Evolutionary conservation across 345 rosid genomes (phyloP).

Genomic region (Populus deltoides): DNA sequence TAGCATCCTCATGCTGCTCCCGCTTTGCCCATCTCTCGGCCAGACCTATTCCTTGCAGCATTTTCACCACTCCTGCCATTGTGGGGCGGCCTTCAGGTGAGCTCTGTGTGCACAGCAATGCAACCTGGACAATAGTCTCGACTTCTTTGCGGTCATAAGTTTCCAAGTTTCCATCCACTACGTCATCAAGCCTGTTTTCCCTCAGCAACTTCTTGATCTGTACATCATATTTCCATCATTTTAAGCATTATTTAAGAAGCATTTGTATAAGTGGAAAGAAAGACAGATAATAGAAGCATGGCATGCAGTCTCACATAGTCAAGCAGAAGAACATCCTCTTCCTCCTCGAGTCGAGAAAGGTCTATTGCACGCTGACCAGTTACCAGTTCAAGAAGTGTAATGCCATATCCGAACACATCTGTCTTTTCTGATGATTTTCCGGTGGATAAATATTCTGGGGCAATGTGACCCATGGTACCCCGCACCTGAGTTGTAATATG

Average conservation of each 20-base stretch:
- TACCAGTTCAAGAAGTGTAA: conserved; percentile 83
- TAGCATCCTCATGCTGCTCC: conserved; percentile 68
- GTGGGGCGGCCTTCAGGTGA: conserved; percentile 72
- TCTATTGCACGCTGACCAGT: conserved; percentile 91
- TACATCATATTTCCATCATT: conserved; percentile 4
- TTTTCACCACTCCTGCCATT: conserved; percentile 70
- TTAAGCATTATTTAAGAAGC: neutral
- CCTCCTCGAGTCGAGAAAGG: conserved; percentile 78
- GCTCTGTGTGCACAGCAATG: conserved; percentile 76
- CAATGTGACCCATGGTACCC: conserved; percentile 92
- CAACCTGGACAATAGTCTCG: conserved; percentile 66
- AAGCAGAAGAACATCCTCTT: conserved; percentile 83
- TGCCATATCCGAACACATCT: conserved; percentile 85
- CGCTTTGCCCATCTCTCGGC: conserved; percentile 71
- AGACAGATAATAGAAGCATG: neutral
- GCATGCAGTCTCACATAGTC: conserved; percentile 66
- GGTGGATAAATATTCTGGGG: conserved; percentile 84
- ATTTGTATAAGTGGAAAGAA: neutral
- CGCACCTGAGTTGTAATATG: conserved; percentile 88
- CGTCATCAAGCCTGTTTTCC: conserved; percentile 67
- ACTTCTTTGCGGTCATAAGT: conserved; percentile 59
- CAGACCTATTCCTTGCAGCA: conserved; percentile 67
- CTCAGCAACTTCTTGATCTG: conserved; percentile 75
- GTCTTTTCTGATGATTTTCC: conserved; percentile 87
- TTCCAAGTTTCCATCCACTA: conserved; percentile 60